Base-by-base conservation (phyloP, 306 rosid genomes). In the Sicyos edulis region DNA sequence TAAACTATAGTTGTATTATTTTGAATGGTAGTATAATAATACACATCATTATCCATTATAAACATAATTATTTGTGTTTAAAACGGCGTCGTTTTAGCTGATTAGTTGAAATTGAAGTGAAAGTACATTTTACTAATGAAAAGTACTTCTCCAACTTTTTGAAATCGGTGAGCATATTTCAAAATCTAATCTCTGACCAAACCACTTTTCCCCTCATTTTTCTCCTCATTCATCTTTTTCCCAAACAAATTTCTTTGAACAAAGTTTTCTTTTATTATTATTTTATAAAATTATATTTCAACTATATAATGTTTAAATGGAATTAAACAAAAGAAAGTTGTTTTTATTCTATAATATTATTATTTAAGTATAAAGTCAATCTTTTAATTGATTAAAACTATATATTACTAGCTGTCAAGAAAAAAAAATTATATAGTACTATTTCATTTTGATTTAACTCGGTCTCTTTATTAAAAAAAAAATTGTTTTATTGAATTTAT, bases 151-250 rank as follows among this genome's bases (percentile, higher is more conserved):
- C 49, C 49, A 44, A 8, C 68, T 61, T 61, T 32, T 15, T 8
- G 49, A 34, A 62, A 62, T 62, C 69, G 16, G 50, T 62, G 69
- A 21, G 22, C 68, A 8, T 1, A 8, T 1, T 62, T 32, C 0
- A 1, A 62, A 34, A 8, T 62, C 24, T 7, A 62, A 62, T 62
- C 69, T 62, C 69, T 37, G 50, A 62, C 69, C 69, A 62, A 34
- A 62, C 6, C 4, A n/a, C 69, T 62, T 60, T 32, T 15, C 47
- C 20, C 65, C 4, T n/a, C 37, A 60, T 10, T 45, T 49, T 40
- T 65, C 53, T 65, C 71, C 53, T 32, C 29, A 40, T 42, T 37
- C 34, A 8, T n/a, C 44, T 8, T 13, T 29, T 59, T 14, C 19
- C 19, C 37, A 32, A 14, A 58, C 12, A 10, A 22, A 0, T 11